phyloP scores from a whole-genome alignment of 2,329 filamentous ascomycete species.

The Colletotrichum abscissum region DNA sequence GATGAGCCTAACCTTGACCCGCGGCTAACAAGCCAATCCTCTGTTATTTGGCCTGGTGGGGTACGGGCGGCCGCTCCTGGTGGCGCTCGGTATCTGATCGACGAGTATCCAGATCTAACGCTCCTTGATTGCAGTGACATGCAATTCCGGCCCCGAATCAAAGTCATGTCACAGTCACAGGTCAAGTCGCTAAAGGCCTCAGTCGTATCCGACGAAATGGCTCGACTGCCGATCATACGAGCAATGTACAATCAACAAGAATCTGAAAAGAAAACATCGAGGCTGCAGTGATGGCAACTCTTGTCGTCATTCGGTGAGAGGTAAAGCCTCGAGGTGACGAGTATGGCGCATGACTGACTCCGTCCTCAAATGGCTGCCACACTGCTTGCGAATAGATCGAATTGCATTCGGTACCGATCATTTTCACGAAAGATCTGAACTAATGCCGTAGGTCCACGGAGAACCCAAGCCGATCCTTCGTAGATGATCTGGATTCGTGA shows the following conservation, averaged over 20 bases:
- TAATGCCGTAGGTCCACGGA: background rate
- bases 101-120: background rate
- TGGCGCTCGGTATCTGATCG: background rate
- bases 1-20: background rate
- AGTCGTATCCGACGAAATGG: background rate
- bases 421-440: background rate
- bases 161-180: background rate
- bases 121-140: background rate
- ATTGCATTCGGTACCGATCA: background rate
- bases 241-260: background rate
- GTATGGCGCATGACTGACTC: background rate
- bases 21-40: slow-evolving; percentile 7
- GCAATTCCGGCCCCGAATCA: background rate
- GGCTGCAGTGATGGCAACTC: background rate
- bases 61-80: background rate
- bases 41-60: background rate
- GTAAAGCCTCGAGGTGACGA: background rate
- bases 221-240: background rate
- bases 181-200: background rate
- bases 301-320: background rate
- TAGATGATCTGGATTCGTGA: background rate
- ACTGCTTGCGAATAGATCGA: background rate
- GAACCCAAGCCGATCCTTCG: background rate
- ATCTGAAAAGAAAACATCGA: background rate
- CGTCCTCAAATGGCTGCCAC: background rate